These are phyloP conservation scores for Sonneratia alba DNA, from an alignment of 345 rosid species.

Conservation along the genomic window DNA sequence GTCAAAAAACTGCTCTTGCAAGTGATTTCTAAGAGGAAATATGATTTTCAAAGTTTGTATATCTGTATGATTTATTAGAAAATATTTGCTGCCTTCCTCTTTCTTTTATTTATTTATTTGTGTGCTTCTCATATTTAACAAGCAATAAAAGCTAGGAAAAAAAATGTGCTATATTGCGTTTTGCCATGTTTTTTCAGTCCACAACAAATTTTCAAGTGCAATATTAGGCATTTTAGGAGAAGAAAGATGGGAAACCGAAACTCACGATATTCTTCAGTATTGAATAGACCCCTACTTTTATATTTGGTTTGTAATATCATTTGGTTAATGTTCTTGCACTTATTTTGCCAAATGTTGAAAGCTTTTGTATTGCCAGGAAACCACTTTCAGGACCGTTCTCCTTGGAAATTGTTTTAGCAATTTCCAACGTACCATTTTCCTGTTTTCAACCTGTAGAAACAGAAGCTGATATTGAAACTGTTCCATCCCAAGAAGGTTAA, in stretches of 20 bases:
- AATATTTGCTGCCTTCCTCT: not conserved
- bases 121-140: not conserved
- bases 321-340: not conserved
- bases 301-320: not conserved
- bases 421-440: not conserved
- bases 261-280: not conserved
- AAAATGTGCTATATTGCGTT: not conserved
- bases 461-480: not conserved
- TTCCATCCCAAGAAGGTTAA: not conserved
- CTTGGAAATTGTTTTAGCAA: not conserved
- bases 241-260: not conserved
- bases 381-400: not conserved
- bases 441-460: not conserved
- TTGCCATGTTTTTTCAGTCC: not conserved
- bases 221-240: not conserved
- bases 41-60: not conserved
- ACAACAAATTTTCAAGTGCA: not conserved
- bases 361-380: constrained; percentile 1
- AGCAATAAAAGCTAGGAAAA: not conserved
- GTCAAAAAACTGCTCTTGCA: not conserved
- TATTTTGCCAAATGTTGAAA: not conserved
- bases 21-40: not conserved
- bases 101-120: not conserved
- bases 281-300: not conserved
- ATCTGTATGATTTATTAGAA: not conserved